phyloP scores from a whole-genome alignment of 176 grass and related monocot genomes.

The Chloris gayana region DNA sequence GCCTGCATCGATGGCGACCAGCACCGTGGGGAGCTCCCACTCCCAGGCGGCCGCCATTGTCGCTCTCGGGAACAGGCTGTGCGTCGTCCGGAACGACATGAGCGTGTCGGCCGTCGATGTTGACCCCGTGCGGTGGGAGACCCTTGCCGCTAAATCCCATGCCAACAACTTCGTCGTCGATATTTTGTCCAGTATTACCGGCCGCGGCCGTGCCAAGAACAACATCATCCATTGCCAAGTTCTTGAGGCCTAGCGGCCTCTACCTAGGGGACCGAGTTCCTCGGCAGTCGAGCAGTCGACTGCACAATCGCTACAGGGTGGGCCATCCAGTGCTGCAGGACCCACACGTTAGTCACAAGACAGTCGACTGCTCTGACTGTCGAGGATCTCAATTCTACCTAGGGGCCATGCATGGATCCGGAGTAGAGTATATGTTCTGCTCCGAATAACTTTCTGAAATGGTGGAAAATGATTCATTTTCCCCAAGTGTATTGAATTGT shows the following conservation, averaged over 20 bases:
- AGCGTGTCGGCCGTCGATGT: conserved; percentile 67
- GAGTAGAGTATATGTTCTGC: no score
- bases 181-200: conserved; percentile 54
- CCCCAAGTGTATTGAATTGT: no score
- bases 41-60: conserved; percentile 74
- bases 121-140: conserved; percentile 48
- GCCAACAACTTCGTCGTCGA: conserved; percentile 60
- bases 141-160: conserved; percentile 51
- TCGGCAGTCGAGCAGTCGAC: no score
- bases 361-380: no score
- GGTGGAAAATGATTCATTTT: no score
- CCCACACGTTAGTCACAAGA: no score
- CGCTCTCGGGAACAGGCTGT: conserved; percentile 57
- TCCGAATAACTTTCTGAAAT: no score
- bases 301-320: no score
- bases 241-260: conserved; percentile 66
- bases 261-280: no score
- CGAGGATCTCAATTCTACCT: no score
- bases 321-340: no score
- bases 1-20: conserved; percentile 43
- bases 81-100: conserved; percentile 81
- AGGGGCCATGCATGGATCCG: no score
- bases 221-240: conserved; percentile 81
- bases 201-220: conserved; percentile 51
- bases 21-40: conserved; percentile 68